Evolutionary conservation across 2,329 filamentous ascomycete genomes (phyloP).

Genomic region (Xylaria sp.): DNA sequence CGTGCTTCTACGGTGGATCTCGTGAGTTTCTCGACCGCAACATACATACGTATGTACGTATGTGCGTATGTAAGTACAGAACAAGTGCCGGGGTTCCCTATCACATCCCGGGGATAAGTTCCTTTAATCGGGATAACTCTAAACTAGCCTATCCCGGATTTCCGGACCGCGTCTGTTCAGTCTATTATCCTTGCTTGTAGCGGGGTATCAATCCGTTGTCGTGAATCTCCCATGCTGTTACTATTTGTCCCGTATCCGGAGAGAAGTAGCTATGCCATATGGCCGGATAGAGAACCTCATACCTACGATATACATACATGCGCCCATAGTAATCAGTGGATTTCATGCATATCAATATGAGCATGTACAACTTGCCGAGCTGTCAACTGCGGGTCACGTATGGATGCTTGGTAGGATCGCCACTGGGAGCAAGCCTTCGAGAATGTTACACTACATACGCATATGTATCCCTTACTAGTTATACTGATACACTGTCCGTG

Average conservation of each 20-base stretch:
- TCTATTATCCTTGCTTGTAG: background rate
- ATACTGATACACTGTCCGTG: background rate
- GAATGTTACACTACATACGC: background rate
- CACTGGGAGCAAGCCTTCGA: slow-evolving; percentile 22
- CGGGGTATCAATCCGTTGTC: background rate
- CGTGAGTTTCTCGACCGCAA: no score
- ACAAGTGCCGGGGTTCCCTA: slow-evolving; percentile 3
- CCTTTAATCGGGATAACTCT: background rate
- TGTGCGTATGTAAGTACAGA: no score
- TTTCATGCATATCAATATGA: slow-evolving; percentile 15
- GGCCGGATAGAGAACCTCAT: background rate
- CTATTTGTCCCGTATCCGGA: background rate
- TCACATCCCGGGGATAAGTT: slow-evolving; percentile 3
- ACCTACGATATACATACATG: background rate
- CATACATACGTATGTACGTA: no score
- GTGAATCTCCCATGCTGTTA: background rate
- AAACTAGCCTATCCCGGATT: slow-evolving; percentile 12
- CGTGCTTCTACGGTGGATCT: background rate
- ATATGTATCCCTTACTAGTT: background rate
- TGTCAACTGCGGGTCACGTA: slow-evolving; percentile 32
- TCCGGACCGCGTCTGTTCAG: slow-evolving; percentile 7
- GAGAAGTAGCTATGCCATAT: background rate
- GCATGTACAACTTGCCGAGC: slow-evolving; percentile 19
- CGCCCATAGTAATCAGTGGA: slow-evolving; percentile 11
- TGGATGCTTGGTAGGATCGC: slow-evolving; percentile 26